Conservation (phyloP, 2,329 filamentous ascomycete genomes). For the Cytospora paraplurivora region DNA sequence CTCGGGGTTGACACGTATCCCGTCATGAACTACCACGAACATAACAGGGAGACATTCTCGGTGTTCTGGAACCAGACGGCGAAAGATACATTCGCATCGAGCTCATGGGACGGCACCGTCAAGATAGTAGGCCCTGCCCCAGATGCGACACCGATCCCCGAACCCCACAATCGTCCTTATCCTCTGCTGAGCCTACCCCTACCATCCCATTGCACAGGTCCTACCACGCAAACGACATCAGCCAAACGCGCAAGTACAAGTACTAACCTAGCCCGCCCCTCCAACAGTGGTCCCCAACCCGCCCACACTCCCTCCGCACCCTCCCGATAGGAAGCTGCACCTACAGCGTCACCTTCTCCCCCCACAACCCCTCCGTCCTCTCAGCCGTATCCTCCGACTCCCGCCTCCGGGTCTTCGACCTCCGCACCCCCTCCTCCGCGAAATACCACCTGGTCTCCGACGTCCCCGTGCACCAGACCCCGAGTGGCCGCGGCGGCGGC, state of each 20-base stretch:
- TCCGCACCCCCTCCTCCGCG: conserved; percentile 81
- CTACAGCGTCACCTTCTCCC: conserved; percentile 89
- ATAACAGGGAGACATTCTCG: conserved; percentile 89
- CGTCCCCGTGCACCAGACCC: conserved; percentile 78
- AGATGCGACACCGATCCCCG: not conserved
- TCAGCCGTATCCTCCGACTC: conserved; percentile 89
- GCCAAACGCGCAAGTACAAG: too few relatives aligned
- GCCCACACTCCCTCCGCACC: conserved; percentile 74
- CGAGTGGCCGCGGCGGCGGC: conserved; percentile 45
- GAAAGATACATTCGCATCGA: conserved; percentile 88
- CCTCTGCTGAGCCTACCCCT: not conserved
- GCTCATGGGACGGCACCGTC: conserved; percentile 94
- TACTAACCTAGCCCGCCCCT: too few relatives aligned
- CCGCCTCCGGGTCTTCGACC: conserved; percentile 86
- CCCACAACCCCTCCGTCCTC: conserved; percentile 81
- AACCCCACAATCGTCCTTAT: too few relatives aligned
- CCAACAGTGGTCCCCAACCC: conserved; percentile 89
- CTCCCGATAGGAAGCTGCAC: conserved; percentile 92
- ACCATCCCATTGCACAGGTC: too few relatives aligned
- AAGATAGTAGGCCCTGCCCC: conserved; percentile 65
- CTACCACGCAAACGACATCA: too few relatives aligned
- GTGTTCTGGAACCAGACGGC: conserved; percentile 90
- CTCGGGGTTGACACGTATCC: conserved; percentile 79
- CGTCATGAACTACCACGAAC: conserved; percentile 89
- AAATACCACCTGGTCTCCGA: conserved; percentile 83